Conservation (phyloP, 2,329 filamentous ascomycete species). For the Penicillium sp. region DNA sequence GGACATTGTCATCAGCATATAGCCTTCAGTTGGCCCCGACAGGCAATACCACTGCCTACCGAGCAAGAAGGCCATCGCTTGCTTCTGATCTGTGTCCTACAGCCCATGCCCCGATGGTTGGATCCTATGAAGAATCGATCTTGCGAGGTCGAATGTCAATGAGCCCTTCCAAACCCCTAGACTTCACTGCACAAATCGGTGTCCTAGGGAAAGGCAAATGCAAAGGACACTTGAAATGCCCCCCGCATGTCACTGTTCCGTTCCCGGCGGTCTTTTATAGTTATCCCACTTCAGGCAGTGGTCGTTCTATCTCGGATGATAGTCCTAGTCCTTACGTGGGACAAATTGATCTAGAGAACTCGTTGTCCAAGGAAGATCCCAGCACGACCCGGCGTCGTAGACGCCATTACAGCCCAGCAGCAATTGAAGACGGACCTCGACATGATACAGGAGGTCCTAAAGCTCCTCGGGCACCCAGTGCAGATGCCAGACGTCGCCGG, state of each 20-base stretch:
- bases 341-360: conserved; percentile 84
- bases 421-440: conserved; percentile 6
- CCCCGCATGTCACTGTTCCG: conserved; percentile 82
- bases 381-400: conserved; percentile 41
- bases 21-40: conserved; percentile 50
- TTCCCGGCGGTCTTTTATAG: conserved; percentile 97
- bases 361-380: conserved; percentile 55
- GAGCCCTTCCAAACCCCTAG: conserved; percentile 83
- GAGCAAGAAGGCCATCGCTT: conserved; percentile 66
- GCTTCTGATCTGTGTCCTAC: conserved; percentile 72
- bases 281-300: conserved; percentile 69
- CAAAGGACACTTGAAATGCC: conserved; percentile 80
- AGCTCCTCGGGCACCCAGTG: conserved; percentile 18
- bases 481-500: conserved; percentile 44
- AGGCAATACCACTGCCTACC: conserved; percentile 38
- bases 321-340: conserved; percentile 96
- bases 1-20: conserved; percentile 67
- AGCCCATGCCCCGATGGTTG: conserved; percentile 92
- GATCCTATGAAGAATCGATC: conserved; percentile 97
- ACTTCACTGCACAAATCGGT: conserved; percentile 93
- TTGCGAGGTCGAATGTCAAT: conserved; percentile 95
- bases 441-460: conserved; percentile 12
- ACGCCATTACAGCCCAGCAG: conserved; percentile 32
- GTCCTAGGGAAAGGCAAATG: conserved; percentile 88
- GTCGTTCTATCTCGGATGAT: conserved; percentile 67